Evolutionary conservation across 176 grass and related monocot genomes (phyloP), one percentile per base, ranked within the genome.

Genomic region (Leersia perrieri): DNA sequence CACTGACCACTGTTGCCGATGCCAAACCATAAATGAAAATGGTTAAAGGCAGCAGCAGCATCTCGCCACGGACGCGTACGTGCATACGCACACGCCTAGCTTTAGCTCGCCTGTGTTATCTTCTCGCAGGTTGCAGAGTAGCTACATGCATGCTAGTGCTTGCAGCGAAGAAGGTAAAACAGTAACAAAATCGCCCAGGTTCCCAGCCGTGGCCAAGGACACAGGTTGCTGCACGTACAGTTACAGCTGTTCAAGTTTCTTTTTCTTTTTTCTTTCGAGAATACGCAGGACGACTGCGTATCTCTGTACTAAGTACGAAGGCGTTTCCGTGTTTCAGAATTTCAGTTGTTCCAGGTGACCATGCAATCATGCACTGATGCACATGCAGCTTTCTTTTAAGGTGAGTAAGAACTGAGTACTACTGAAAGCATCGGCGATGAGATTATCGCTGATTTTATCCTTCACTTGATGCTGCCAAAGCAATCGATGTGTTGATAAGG

Each of bases 21-120:
- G 74, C 74, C 6, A 22, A 72, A 67, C 80, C 63, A 33, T 84
- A 61, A 79, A 88, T 84, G 75, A 65, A 81, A 47, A 35, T 26
- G 22, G 3, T 14, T 11, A 11, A 38, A 79, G 69, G 62, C 80
- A 60, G 66, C 77, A 38, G 70, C 60, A 51, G 23, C 47, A 74
- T 61, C 70, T 49, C 36, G 45, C 63, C 40, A 71, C 75, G 34
- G 55, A 68, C 44, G 51, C 55, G 28, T 11, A 20, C 63, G 81
- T 69, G 32, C 68, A 18, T 49, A 3, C 64, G 74, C 65, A 42
- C 83, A 28, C 47, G 53, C 53, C 9, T 58, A 58, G 53, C 9
- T 58, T 57, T 23, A 9, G 22, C 58, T 42, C 33, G 53, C 23
- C 55, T 40, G 72, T 87, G 76, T 60, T 58, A 58, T 34, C 47